Conservation (phyloP, 345 rosid genomes). For the Salix dunnii region DNA sequence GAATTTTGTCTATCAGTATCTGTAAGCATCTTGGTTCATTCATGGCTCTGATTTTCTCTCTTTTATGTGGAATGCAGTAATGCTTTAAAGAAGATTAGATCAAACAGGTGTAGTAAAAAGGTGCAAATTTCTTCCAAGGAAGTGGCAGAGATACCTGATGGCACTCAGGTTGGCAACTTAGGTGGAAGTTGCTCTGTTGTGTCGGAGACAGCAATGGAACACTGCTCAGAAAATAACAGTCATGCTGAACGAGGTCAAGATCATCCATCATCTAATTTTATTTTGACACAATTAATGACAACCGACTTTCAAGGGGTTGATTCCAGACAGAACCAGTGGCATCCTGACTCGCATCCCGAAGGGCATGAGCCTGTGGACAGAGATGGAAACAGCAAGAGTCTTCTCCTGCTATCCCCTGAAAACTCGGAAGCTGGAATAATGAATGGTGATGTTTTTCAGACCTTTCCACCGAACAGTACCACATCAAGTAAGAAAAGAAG, state of each 20-base stretch:
- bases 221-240: constrained; percentile 4
- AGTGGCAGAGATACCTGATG: not conserved
- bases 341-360: not conserved
- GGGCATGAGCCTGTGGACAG: constrained; percentile 1
- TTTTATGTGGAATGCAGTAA: constrained; percentile 23
- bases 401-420: constrained; percentile 2
- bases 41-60: not conserved
- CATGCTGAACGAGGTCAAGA: constrained; percentile 5
- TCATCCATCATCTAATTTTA: not conserved
- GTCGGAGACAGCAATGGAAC: constrained; percentile 7
- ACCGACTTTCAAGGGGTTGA: not conserved
- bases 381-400: constrained; percentile 7
- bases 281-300: not conserved
- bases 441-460: constrained; percentile 3
- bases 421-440: not conserved
- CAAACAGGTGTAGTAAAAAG: constrained; percentile 8
- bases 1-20: not conserved
- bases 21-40: not conserved
- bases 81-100: constrained; percentile 19
- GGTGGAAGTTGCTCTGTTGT: not conserved
- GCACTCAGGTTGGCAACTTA: constrained; percentile 10
- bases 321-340: constrained; percentile 11
- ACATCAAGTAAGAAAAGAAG: not conserved
- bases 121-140: constrained; percentile 15
- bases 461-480: not conserved